These are phyloP conservation scores for Oleoguttula mirabilis DNA, from an alignment of 495 filamentous ascomycete species.

Conservation along the genomic window DNA sequence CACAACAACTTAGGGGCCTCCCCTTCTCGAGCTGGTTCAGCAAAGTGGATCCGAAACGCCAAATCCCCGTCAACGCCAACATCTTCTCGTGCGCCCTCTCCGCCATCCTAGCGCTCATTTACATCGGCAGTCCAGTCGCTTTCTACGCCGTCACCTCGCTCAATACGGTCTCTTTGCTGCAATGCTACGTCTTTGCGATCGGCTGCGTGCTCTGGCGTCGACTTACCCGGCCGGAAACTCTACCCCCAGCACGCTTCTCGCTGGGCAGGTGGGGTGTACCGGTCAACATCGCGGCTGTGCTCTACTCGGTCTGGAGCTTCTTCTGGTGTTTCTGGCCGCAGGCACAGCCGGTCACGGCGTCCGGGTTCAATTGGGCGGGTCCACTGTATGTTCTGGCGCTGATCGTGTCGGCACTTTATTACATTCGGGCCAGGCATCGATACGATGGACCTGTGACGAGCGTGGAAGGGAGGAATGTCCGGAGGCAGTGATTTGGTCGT, in stretches of 20 bases:
- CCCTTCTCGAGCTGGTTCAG: conserved; percentile 9
- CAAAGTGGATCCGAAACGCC: not conserved
- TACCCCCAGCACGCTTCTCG: conserved; percentile 20
- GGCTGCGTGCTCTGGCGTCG: conserved; percentile 23
- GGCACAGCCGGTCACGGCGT: not conserved
- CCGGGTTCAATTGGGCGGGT: conserved; percentile 5
- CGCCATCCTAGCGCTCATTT: conserved; percentile 44
- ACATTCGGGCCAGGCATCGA: not conserved
- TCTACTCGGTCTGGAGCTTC: conserved; percentile 19
- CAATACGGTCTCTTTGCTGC: conserved; percentile 11
- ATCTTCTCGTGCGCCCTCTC: conserved; percentile 38
- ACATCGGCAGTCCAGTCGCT: conserved; percentile 46
- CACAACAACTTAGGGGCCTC: too few species aligned
- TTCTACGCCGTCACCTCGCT: conserved; percentile 45
- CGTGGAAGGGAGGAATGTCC: not conserved
- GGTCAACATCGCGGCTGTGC: conserved; percentile 22
- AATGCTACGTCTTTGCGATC: conserved; percentile 14
- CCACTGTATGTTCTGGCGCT: not conserved
- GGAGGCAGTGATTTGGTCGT: not conserved
- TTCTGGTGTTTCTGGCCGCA: conserved; percentile 9
- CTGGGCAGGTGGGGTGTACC: conserved; percentile 23
- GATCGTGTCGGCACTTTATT: not conserved
- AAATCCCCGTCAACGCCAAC: conserved; percentile 25
- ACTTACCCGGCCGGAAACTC: conserved; percentile 18
- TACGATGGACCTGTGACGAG: conserved; percentile 2